Base-by-base conservation (phyloP, 75 land plant species). In the Pseudotsuga menziesii region DNA sequence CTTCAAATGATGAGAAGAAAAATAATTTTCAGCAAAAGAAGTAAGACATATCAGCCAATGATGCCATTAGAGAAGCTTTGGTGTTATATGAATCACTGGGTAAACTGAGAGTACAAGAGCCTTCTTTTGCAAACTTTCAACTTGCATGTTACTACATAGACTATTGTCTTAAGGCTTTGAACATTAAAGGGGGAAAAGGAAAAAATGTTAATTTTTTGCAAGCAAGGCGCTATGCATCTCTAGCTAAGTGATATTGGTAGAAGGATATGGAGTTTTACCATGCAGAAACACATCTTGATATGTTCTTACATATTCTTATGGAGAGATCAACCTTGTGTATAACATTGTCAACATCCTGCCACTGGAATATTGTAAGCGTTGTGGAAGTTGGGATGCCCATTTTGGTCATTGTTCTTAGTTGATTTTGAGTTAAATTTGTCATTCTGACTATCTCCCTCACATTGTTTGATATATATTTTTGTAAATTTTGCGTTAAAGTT, bases 71-170 rank as follows among this genome's bases (percentile, higher is more conserved):
- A 39, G 91, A 95, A 78, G 98, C 99, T 66, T 63, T 95, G 54
- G 82, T 82, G 64, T 23, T 88, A 27, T 97, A 97, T 80, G 98
- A 95, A 76, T 93, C 91, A 25, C 77, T 96, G 76, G 95, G 97
- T 71, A 82, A 78, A 11, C 75, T 88, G 58, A 89, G 98, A 19
- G 89, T 78, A 62, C 99, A 97, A 75, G 99, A 97, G 73, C 87
- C 90, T 56, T 96, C 99, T 55, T 97, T 86, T 89, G 86, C 96
- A 54, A 88, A 93, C 79, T 95, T 85, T 76, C 98, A 97, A 60
- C 88, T 95, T 48, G 99, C 90, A 56, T 95, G 92, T 78, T 87
- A 91, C 72, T 91, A 94, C 54, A 88, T 87, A 75, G 89, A 93
- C 78, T 84, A 87, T 76, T 93, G 91, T 78, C 81, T 91, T 56